Conservation (phyloP, 345 rosid genomes). For the Syzygium aromaticum region DNA sequence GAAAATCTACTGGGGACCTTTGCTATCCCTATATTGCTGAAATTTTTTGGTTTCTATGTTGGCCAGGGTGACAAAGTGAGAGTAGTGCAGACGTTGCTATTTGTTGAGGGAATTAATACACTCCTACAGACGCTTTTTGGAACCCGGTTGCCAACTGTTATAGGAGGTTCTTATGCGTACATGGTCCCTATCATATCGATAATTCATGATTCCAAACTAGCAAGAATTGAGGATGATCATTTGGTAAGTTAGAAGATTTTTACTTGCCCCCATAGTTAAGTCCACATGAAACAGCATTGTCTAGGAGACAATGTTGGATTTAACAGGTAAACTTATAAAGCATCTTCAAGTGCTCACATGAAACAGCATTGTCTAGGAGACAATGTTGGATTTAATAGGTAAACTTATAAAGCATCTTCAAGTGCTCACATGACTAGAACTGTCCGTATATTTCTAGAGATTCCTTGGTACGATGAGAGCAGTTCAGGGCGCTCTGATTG, state of each 20-base stretch:
- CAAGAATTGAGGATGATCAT: slow-evolving; percentile 57
- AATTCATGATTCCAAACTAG: slow-evolving; percentile 70
- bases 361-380: neutral
- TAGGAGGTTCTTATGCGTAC: slow-evolving; percentile 95
- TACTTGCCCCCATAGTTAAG: neutral
- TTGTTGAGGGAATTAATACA: slow-evolving; percentile 88
- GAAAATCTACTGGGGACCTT: neutral
- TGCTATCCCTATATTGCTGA: neutral
- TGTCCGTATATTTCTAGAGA: slow-evolving; percentile 31
- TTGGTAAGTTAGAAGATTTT: slow-evolving; percentile 44
- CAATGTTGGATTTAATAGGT: neutral
- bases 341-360: no score
- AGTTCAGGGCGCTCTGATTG: slow-evolving; percentile 93
- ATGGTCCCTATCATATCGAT: slow-evolving; percentile 96
- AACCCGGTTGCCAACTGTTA: slow-evolving; percentile 84
- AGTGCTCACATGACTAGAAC: neutral
- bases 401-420: neutral
- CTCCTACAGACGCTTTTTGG: slow-evolving; percentile 92
- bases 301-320: neutral
- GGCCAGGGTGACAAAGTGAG: slow-evolving; percentile 89
- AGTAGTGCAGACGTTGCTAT: slow-evolving; percentile 86
- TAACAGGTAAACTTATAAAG: neutral
- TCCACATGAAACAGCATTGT: neutral
- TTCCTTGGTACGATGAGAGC: slow-evolving; percentile 94
- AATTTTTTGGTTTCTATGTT: neutral